phyloP scores from a whole-genome alignment of 331 rosid genomes.

The Ulmus americana region DNA sequence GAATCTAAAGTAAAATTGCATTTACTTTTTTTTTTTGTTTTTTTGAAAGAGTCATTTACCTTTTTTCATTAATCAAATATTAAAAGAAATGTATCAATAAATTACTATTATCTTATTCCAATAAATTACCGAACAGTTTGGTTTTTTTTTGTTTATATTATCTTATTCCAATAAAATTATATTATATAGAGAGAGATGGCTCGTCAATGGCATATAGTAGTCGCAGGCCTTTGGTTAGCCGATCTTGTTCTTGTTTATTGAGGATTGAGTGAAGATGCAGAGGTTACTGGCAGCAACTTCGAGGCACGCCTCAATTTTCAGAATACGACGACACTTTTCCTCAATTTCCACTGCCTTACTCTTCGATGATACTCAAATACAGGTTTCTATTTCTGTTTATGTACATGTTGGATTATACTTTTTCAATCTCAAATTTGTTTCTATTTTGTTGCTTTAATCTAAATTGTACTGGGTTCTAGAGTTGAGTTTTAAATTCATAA shows the following conservation, averaged over 20 bases:
- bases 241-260: neutral
- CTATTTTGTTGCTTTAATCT: neutral
- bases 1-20: no score
- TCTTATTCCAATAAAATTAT: no score
- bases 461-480: neutral
- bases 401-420: no score
- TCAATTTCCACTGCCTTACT: slow-evolving; percentile 71
- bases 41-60: no score
- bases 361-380: slow-evolving; percentile 81
- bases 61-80: no score
- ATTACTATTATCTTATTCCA: no score
- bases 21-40: no score
- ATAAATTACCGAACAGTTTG: no score
- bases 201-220: no score
- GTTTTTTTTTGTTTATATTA: no score
- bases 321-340: slow-evolving; percentile 31
- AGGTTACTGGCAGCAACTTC: slow-evolving; percentile 43
- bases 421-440: neutral
- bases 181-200: neutral
- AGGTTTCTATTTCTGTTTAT: slow-evolving; percentile 32
- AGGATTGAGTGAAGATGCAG: slow-evolving; percentile 37
- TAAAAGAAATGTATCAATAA: no score
- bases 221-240: no score
- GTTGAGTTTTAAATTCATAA: slow-evolving; percentile 3
- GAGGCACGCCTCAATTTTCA: slow-evolving; percentile 29